Evolutionary conservation across 306 rosid species (phyloP).

Genomic region (Medicago arabica): DNA sequence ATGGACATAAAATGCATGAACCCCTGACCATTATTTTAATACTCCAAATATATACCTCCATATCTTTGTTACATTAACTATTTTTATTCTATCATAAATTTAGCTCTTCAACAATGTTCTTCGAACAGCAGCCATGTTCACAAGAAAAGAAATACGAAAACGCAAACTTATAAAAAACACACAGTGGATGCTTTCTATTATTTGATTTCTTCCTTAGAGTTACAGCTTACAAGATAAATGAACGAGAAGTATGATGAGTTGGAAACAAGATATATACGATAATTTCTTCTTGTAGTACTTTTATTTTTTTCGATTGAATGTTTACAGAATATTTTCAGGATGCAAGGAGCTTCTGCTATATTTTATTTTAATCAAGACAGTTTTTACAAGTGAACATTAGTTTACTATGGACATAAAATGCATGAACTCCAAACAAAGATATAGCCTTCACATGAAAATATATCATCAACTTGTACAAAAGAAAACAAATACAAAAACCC

Average conservation of each 20-base stretch:
- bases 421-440: background rate
- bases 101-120: too few species aligned
- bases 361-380: too few species aligned
- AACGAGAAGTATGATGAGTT: too few species aligned
- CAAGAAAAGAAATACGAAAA: background rate
- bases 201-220: background rate
- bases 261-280: too few species aligned
- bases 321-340: too few species aligned
- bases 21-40: too few species aligned
- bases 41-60: too few species aligned
- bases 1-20: too few species aligned
- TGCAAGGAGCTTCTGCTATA: too few species aligned
- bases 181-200: too few species aligned
- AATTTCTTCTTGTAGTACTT: background rate
- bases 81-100: background rate
- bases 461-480: background rate
- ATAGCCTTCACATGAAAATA: background rate
- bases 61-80: background rate
- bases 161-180: background rate
- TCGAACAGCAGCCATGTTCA: background rate
- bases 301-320: background rate
- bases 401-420: too few species aligned
- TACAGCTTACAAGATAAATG: background rate
- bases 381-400: background rate
- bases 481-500: background rate